Evolutionary conservation across 2,329 filamentous ascomycete species (phyloP), one percentile per base, ranked within the genome.

Genomic region (Aspergillus chevalieri): DNA sequence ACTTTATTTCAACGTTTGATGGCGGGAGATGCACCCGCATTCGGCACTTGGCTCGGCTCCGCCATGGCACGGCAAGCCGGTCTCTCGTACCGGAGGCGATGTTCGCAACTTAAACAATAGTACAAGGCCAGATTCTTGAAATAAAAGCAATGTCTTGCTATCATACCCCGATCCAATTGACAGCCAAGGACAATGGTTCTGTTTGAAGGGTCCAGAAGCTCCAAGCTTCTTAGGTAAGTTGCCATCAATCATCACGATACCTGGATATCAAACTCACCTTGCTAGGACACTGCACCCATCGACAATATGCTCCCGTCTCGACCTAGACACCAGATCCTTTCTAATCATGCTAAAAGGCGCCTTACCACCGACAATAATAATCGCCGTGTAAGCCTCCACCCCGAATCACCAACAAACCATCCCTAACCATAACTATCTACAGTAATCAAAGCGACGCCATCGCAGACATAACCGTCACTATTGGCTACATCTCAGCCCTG

Each of bases 401-500:
- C n/a, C n/a, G n/a, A n/a, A n/a, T n/a, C n/a, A n/a, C n/a, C n/a
- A n/a, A n/a, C n/a, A n/a, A n/a, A n/a, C n/a, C n/a, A n/a, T n/a
- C n/a, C n/a, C n/a, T n/a, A n/a, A n/a, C n/a, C n/a, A n/a, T n/a
- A n/a, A n/a, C n/a, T n/a, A n/a, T n/a, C n/a, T n/a, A n/a, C 34
- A 68, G 57, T 66, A 33, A 75, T 68, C 49, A 88, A 76, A 68
- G 69, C 69, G 22, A 85, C 78, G 0, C 63, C 80, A 50, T 80
- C 73, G 55, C 82, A 15, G 57, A 64, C 46, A 53, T 66, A 44
- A 66, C 66, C 12, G 50, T 62, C 12, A 66, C 66, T 8, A 62
- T 68, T 14, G 78, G 79, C 19, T 81, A 87, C 63, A 72, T 89
- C 1, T 71, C 86, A 2, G 78, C 82, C 41, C 80, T 89, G 55